Percentiles rank a stretch among this genome's conserved stretches.
These are phyloP conservation scores for Arthrobotrys iridis DNA, from an alignment of 2,329 filamentous ascomycete species.

Conservation along the genomic window DNA sequence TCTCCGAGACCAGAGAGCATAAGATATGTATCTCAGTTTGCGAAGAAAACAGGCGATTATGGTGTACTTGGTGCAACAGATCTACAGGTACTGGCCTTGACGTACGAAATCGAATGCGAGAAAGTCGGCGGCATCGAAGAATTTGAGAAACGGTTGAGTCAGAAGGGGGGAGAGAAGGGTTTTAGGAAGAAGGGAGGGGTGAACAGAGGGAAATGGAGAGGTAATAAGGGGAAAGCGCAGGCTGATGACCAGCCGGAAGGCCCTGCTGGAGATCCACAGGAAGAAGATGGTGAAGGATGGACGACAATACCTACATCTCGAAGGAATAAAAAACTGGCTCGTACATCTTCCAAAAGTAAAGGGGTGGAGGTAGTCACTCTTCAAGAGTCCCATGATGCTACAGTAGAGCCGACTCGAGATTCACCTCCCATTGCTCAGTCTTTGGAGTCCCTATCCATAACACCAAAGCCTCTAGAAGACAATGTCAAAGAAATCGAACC, in stretches of 20 bases:
- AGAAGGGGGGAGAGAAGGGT: constrained; percentile 4
- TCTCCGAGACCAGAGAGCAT: constrained; percentile 79
- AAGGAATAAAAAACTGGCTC: constrained; percentile 7
- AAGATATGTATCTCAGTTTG: constrained; percentile 82
- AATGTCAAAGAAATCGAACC: constrained; percentile 53
- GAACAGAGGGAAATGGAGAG: constrained; percentile 14
- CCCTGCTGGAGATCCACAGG: not conserved
- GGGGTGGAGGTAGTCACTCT: not conserved
- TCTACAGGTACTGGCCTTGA: constrained; percentile 86
- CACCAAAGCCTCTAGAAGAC: not conserved
- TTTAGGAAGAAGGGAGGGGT: not conserved
- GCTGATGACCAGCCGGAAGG: not conserved
- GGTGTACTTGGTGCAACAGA: constrained; percentile 88
- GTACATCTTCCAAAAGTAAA: not conserved
- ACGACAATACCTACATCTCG: constrained; percentile 30
- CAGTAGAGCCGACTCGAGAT: not conserved
- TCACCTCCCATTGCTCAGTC: not conserved
- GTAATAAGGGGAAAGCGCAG: not conserved
- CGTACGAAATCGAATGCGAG: constrained; percentile 95
- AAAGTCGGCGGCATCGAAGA: constrained; percentile 67
- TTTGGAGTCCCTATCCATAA: not conserved
- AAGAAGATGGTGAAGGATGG: constrained; percentile 27
- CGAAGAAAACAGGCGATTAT: constrained; percentile 86
- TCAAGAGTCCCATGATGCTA: not conserved
- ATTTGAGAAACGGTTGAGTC: constrained; percentile 20